A percentile compares a stretch with the other conserved stretches of the same genome.
These are phyloP conservation scores for Microstegium vimineum DNA, from an alignment of 176 grass and related monocot genomes.

Conservation along the genomic window DNA sequence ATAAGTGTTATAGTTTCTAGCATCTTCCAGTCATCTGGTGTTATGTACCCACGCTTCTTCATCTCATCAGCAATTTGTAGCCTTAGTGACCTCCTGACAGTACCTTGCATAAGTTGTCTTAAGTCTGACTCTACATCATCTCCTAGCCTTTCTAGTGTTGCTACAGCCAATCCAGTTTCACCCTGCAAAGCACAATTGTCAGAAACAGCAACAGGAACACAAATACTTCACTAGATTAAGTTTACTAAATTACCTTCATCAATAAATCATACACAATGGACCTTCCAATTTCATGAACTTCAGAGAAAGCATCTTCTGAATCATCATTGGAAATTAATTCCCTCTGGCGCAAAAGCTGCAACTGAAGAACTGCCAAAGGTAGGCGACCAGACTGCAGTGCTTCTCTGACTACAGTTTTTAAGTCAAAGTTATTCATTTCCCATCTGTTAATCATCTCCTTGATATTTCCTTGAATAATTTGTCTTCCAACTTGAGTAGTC, in stretches of 20 bases:
- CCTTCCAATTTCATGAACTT: conserved; percentile 82
- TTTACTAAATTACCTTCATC: conserved; percentile 60
- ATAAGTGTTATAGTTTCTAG: conserved; percentile 75
- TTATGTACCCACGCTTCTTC: conserved; percentile 65
- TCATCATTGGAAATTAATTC: conserved; percentile 49
- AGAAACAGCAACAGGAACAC: conserved; percentile 19
- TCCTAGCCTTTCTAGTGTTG: conserved; percentile 79
- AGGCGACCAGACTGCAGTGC: conserved; percentile 77
- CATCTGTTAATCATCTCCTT: conserved; percentile 94
- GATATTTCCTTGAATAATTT: conserved; percentile 62
- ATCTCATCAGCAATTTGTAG: conserved; percentile 72
- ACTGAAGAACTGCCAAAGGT: conserved; percentile 94
- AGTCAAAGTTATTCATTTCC: conserved; percentile 73
- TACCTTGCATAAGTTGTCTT: conserved; percentile 87
- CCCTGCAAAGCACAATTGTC: conserved; percentile 60
- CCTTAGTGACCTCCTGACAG: conserved; percentile 84
- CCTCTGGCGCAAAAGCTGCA: conserved; percentile 69
- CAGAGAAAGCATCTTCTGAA: conserved; percentile 67
- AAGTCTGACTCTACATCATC: conserved; percentile 78
- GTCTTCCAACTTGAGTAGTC: conserved; percentile 28
- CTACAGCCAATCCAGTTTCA: conserved; percentile 73
- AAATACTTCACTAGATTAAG: conserved; percentile 18
- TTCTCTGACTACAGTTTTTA: conserved; percentile 87
- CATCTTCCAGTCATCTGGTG: conserved; percentile 63
- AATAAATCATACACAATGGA: conserved; percentile 92